Percentiles rank a stretch among this genome's conserved stretches.
Conservation (phyloP, 2,329 filamentous ascomycete genomes). For the Colletotrichum lini region DNA sequence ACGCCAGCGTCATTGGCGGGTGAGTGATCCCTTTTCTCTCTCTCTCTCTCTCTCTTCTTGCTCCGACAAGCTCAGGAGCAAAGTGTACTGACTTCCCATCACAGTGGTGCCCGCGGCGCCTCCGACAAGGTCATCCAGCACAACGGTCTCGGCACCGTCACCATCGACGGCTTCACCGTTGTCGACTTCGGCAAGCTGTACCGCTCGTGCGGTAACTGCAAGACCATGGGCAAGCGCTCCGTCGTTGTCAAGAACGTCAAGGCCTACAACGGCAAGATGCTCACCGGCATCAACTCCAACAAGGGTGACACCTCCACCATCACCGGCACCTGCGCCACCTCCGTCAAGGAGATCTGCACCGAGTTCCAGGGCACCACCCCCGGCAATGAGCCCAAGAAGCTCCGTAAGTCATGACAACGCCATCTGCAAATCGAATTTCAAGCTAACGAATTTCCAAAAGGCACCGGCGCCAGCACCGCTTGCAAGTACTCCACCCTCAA, state of each 20-base stretch:
- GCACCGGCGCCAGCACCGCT: neutral
- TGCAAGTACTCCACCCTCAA: conserved; percentile 40
- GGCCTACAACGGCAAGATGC: conserved; percentile 43
- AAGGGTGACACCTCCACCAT: conserved; percentile 42
- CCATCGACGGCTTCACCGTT: conserved; percentile 41
- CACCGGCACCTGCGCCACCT: conserved; percentile 41
- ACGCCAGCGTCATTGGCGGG: conserved; percentile 40
- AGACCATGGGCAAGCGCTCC: conserved; percentile 41
- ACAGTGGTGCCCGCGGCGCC: conserved; percentile 38
- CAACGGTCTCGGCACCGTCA: conserved; percentile 43
- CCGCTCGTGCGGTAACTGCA: conserved; percentile 44
- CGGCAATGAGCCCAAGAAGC: conserved; percentile 43
- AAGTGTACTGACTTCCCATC: neutral
- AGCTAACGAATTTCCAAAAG: too few species aligned
- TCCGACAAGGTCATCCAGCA: conserved; percentile 43
- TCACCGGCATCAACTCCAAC: conserved; percentile 44
- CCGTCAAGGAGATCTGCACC: conserved; percentile 43
- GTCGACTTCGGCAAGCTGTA: conserved; percentile 43
- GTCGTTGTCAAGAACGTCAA: conserved; percentile 44
- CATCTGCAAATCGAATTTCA: too few species aligned
- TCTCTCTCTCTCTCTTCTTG: too few species aligned
- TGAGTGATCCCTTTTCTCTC: conserved; percentile 7
- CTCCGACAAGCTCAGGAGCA: neutral
- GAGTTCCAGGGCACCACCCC: conserved; percentile 43
- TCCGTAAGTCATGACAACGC: neutral